Evolutionary conservation across 1,139 yeast genomes (phyloP).

Genomic region (Debaryomyces psychrophilus): DNA sequence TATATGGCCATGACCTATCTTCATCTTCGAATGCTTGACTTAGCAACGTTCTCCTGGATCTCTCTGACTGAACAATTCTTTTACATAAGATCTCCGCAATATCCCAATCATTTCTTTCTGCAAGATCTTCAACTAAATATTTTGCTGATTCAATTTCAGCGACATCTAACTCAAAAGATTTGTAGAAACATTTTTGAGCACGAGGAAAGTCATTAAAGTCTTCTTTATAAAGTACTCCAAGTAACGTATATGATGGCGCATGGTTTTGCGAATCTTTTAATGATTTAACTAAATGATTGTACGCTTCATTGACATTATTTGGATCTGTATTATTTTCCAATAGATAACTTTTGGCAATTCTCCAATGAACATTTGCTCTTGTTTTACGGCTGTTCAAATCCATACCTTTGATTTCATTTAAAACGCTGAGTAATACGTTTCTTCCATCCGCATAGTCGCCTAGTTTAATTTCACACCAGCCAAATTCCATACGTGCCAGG

Average conservation of each 20-base stretch:
- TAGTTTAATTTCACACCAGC: constrained; percentile 75
- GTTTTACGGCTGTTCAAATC: constrained; percentile 56
- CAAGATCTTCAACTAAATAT: constrained; percentile 67
- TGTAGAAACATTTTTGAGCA: constrained; percentile 85
- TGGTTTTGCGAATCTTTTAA: constrained; percentile 63
- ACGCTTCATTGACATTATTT: constrained; percentile 43
- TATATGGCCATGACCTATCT: constrained; percentile 76
- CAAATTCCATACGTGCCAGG: constrained; percentile 68
- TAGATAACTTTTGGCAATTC: constrained; percentile 64
- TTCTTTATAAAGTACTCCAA: constrained; percentile 71
- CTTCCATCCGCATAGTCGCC: constrained; percentile 60
- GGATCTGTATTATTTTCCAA: constrained; percentile 22
- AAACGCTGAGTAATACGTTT: constrained; percentile 45
- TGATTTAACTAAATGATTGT: constrained; percentile 60
- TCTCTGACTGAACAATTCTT: constrained; percentile 64
- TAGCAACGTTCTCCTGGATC: constrained; percentile 54
- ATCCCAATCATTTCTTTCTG: constrained; percentile 77
- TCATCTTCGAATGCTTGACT: constrained; percentile 30
- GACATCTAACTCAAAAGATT: constrained; percentile 85
- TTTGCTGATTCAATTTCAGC: constrained; percentile 76
- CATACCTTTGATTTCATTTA: constrained; percentile 49
- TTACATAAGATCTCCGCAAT: constrained; percentile 77
- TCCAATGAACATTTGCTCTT: constrained; percentile 68
- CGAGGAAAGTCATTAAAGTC: constrained; percentile 61
- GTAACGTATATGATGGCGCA: constrained; percentile 78